Base-by-base conservation (phyloP, 805 yeast genomes). In the Schwanniomyces pseudopolymorphus region DNA sequence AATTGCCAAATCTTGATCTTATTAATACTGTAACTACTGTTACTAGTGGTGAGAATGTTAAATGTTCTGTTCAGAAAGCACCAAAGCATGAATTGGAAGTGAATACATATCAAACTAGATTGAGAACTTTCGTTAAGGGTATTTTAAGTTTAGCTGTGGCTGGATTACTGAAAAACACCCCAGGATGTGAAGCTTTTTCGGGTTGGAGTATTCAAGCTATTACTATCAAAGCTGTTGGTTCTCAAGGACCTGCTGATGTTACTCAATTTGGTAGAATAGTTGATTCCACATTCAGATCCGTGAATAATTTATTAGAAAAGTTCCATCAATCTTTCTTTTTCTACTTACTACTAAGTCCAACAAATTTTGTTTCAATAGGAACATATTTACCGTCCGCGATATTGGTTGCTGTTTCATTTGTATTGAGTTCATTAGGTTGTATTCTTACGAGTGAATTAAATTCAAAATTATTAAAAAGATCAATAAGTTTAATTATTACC, bases 241-340 rank as follows among this genome's bases (percentile, higher is more conserved):
- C 66, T 2, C 56, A 57, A 1, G 88, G 88, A 1, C 72, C 74
- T 0, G 75, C 74, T 45, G 98, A 94, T 67, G 83, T 92, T 47
- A 92, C 98, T 1, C 89, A 94, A 21, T 85, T 87, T 63, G 99
- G 98, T 4, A 80, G 98, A 61, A 77, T 92, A 3, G 79, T 89
- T 16, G 99, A 94, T 66, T 89, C 95, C 2, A 72, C 86, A 7
- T 84, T 91, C 60, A 79, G 99, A 50, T 84, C 96, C 0, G 87
- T 94, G 31, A 94, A 94, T 69, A 94, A 94, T 62, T 74, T 94
- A 54, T 72, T 92, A 33, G 99, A 94, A 64, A 95, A 92, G 63
- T 92, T 92, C 67, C 99, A 94, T 66, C 99, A 94, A 67, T 89
- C 97, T 1, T 94, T 90, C 59, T 94, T 94, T 74, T 94, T 91